Evolutionary conservation across 441 rosid genomes (phyloP), one percentile per base, ranked within the genome.

Genomic region (Adansonia madagascariensis): DNA sequence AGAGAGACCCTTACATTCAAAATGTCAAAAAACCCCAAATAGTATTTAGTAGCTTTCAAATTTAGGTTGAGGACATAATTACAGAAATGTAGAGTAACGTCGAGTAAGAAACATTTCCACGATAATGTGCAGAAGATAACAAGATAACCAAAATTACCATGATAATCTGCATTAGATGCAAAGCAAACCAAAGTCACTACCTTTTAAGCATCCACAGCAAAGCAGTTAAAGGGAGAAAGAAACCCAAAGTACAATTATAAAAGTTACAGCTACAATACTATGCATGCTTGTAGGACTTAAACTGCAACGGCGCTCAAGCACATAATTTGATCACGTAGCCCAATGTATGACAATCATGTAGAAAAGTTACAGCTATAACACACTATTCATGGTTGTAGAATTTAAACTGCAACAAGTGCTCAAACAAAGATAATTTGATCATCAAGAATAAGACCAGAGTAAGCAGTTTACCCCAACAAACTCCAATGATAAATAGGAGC

Each of bases 391-490:
- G 15, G 9, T 43, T 17, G 4, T 44, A 60, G 39, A 66, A 65
- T 39, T 65, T 44, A 67, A 68, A 68, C 73, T 12, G 18, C 41
- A 47, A 47, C 5, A 31, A 8, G 20, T 50, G 22, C 74, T 15
- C 20, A 31, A 70, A 53, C 74, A 70, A 44, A 27, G 43, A 50
- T 70, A 59, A 43, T 73, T 17, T 41, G 39, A 57, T 73, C 11
- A 73, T 55, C 76, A 57, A 74, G 11, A 74, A 44, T 18, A 43
- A 46, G 44, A 46, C 53, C 24, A 14, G 52, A 73, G 35, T 41
- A 46, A 73, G 24, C 53, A 57, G 55, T 39, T 55, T 57, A 39
- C 35, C 76, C 55, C 46, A 41, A 8, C 76, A 57, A 60, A 59
- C 20, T 59, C 27, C 44, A 44, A 60, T 50, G 60, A 44, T 12